Percentiles rank a stretch among this genome's conserved stretches.
phyloP scores from a whole-genome alignment of 352 stramenopile genomes.

The Pythium vanterpoolii region DNA sequence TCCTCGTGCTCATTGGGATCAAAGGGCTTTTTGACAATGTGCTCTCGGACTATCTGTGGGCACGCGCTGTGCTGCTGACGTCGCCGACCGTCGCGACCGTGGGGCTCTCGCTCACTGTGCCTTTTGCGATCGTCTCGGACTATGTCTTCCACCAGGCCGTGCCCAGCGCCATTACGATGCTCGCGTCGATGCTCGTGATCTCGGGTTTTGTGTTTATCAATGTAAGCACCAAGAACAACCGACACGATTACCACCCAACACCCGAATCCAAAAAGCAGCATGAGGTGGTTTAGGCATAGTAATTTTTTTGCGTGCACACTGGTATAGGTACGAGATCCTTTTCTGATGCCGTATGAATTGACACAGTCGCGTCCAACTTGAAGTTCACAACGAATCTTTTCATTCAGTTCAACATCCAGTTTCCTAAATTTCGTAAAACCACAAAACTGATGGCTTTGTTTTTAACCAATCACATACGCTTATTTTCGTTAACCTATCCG shows the following conservation, averaged over 20 bases:
- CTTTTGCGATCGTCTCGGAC: slow-evolving; percentile 92
- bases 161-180: slow-evolving; percentile 48
- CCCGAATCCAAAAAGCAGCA: slow-evolving; percentile 27
- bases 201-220: slow-evolving; percentile 72
- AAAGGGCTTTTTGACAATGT: slow-evolving; percentile 95
- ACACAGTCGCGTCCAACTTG: neutral
- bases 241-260: slow-evolving; percentile 48
- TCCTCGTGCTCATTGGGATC: slow-evolving; percentile 78
- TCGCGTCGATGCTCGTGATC: slow-evolving; percentile 66
- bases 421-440: neutral
- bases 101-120: slow-evolving; percentile 94
- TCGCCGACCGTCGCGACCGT: slow-evolving; percentile 95
- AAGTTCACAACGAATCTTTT: neutral
- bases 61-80: slow-evolving; percentile 92
- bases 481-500: neutral
- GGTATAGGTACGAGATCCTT: no score
- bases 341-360: neutral
- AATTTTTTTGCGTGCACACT: neutral
- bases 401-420: neutral
- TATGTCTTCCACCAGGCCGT: slow-evolving; percentile 53
- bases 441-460: neutral
- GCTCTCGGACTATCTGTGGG: slow-evolving; percentile 95
- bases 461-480: no score
- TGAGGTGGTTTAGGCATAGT: slow-evolving; percentile 4
- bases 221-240: slow-evolving; percentile 58